These are phyloP conservation scores for Melaleuca quinquenervia DNA, from an alignment of 345 rosid genomes.

Conservation along the genomic window DNA sequence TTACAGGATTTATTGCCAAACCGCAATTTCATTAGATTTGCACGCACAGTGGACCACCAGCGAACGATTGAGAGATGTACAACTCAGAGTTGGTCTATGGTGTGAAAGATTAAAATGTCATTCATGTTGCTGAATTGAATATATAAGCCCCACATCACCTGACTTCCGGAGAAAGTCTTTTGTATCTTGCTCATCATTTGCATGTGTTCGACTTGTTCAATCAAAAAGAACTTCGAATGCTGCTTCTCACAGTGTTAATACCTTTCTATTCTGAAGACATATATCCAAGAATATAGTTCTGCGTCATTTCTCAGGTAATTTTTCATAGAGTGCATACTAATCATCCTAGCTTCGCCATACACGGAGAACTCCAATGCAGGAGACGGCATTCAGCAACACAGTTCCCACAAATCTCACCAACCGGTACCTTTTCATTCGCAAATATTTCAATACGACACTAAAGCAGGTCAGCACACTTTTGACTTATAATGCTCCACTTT, in stretches of 20 bases:
- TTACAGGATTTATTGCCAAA: neutral
- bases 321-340: conserved; percentile 6
- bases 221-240: neutral
- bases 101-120: neutral
- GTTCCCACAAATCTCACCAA: conserved; percentile 20
- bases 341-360: neutral
- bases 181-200: neutral
- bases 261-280: neutral
- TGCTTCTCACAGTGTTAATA: neutral
- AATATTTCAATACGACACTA: conserved; percentile 12
- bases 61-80: too few species aligned
- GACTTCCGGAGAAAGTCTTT: neutral
- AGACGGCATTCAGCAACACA: conserved; percentile 1
- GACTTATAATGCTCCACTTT: neutral
- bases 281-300: neutral
- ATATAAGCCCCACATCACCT: accelerated
- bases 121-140: neutral
- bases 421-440: conserved; percentile 25
- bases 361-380: conserved; percentile 11
- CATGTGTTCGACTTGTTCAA: neutral
- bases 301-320: neutral
- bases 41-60: neutral
- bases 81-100: neutral
- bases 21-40: neutral
- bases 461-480: conserved; percentile 12